Evolutionary conservation across 2,329 filamentous ascomycete genomes (phyloP).

Genomic region (Aspergillus hortae): DNA sequence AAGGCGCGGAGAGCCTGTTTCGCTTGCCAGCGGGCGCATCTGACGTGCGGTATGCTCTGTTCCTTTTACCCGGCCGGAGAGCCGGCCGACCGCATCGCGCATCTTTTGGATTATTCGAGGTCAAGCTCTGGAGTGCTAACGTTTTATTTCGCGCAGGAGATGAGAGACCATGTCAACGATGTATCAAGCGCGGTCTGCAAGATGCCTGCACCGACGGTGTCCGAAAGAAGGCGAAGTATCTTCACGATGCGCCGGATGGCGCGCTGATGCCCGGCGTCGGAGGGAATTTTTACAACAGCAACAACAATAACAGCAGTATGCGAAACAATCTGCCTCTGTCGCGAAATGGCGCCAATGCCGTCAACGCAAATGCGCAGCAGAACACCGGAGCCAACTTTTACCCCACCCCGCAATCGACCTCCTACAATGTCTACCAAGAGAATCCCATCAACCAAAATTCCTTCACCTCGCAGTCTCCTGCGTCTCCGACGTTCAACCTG

Average conservation of each 20-base stretch:
- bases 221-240: constrained; percentile 97
- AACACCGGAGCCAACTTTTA: constrained; percentile 30
- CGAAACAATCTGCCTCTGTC: constrained; percentile 31
- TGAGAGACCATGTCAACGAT: constrained; percentile 88
- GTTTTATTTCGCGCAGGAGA: constrained; percentile 64
- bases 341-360: constrained; percentile 28
- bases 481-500: constrained; percentile 68
- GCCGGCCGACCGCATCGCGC: constrained; percentile 4
- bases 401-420: constrained; percentile 32
- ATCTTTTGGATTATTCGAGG: not conserved
- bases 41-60: constrained; percentile 85
- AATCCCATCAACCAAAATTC: constrained; percentile 50
- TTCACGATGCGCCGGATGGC: constrained; percentile 90
- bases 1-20: constrained; percentile 94
- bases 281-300: constrained; percentile 55
- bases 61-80: constrained; percentile 2
- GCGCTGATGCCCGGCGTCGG: constrained; percentile 82
- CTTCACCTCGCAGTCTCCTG: constrained; percentile 62
- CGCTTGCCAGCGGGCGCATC: constrained; percentile 93
- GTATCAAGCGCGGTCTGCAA: constrained; percentile 87
- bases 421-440: constrained; percentile 49
- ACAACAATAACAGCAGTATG: constrained; percentile 32
- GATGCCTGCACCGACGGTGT: constrained; percentile 94
- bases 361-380: constrained; percentile 22
- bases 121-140: not conserved